Evolutionary conservation across 192 early-diverging fungal species (phyloP).

Genomic region (Backusella parvicylindrica): DNA sequence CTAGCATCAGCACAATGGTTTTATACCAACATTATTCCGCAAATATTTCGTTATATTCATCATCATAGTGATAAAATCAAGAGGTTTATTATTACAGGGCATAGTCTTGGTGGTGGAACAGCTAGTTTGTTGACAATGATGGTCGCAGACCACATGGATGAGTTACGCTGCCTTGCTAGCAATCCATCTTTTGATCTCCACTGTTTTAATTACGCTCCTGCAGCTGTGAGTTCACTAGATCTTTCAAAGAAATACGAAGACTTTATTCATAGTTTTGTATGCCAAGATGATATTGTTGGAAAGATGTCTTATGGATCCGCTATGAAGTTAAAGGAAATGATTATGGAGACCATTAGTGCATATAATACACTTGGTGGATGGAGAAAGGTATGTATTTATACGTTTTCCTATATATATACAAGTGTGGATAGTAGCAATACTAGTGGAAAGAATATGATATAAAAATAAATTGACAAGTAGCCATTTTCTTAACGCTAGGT

Average conservation of each 20-base stretch:
- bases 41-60: slow-evolving; percentile 46
- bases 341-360: slow-evolving; percentile 44
- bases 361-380: slow-evolving; percentile 28
- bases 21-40: slow-evolving; percentile 55
- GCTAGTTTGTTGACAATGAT: slow-evolving; percentile 63
- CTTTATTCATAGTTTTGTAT: slow-evolving; percentile 55
- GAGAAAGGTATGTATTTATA: slow-evolving; percentile 4
- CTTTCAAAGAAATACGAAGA: slow-evolving; percentile 45
- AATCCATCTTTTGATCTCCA: slow-evolving; percentile 40
- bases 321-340: slow-evolving; percentile 57
- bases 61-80: slow-evolving; percentile 31
- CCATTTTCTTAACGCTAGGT: background rate
- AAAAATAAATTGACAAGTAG: background rate
- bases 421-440: background rate
- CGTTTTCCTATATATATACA: background rate
- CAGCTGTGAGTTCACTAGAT: slow-evolving; percentile 45
- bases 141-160: slow-evolving; percentile 45
- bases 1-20: slow-evolving; percentile 65
- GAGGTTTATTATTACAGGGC: slow-evolving; percentile 54
- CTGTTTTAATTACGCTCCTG: slow-evolving; percentile 51
- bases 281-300: slow-evolving; percentile 57
- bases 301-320: slow-evolving; percentile 66
- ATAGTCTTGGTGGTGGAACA: slow-evolving; percentile 60
- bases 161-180: slow-evolving; percentile 19
- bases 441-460: too few relatives aligned